phyloP scores from a whole-genome alignment of 2,329 filamentous ascomycete genomes.

The Colletotrichum sp. region DNA sequence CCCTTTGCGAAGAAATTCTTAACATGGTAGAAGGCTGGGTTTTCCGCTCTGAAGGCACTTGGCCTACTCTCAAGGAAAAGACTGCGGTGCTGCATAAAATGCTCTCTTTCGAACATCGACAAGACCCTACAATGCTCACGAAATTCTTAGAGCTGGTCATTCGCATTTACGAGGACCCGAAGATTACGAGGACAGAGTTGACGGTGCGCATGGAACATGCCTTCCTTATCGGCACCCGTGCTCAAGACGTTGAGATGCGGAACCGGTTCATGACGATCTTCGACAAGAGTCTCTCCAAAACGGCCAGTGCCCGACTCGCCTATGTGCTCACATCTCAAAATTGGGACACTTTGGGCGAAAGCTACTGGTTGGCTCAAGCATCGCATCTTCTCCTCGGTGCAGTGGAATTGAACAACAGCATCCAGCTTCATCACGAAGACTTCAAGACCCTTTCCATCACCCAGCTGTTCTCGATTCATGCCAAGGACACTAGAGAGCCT shows the following conservation, averaged over 20 bases:
- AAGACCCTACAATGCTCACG: slow-evolving; percentile 83
- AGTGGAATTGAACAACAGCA: slow-evolving; percentile 81
- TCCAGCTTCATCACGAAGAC: slow-evolving; percentile 83
- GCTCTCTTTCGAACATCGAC: slow-evolving; percentile 88
- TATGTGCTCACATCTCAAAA: slow-evolving; percentile 94
- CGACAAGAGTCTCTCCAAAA: slow-evolving; percentile 91
- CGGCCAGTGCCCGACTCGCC: slow-evolving; percentile 84
- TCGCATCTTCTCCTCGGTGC: slow-evolving; percentile 92
- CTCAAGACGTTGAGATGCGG: slow-evolving; percentile 94
- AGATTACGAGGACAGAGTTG: slow-evolving; percentile 92
- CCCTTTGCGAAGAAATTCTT: slow-evolving; percentile 90
- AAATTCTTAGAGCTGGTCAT: slow-evolving; percentile 97
- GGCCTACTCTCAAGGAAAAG: slow-evolving; percentile 98
- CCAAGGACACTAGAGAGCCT: slow-evolving; percentile 68
- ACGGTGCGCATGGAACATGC: slow-evolving; percentile 98
- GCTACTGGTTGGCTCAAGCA: slow-evolving; percentile 96
- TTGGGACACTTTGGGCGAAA: slow-evolving; percentile 94
- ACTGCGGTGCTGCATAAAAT: slow-evolving; percentile 99
- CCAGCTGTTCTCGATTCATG: slow-evolving; percentile 74
- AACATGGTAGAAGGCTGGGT: slow-evolving; percentile 96
- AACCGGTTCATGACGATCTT: slow-evolving; percentile 97
- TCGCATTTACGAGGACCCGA: slow-evolving; percentile 96
- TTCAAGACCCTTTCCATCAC: slow-evolving; percentile 80
- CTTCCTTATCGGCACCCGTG: slow-evolving; percentile 93
- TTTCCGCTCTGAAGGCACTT: slow-evolving; percentile 92